These are phyloP conservation scores for Hypoxylon lienhwacheense DNA, from an alignment of 495 filamentous ascomycete genomes.

Conservation along the genomic window DNA sequence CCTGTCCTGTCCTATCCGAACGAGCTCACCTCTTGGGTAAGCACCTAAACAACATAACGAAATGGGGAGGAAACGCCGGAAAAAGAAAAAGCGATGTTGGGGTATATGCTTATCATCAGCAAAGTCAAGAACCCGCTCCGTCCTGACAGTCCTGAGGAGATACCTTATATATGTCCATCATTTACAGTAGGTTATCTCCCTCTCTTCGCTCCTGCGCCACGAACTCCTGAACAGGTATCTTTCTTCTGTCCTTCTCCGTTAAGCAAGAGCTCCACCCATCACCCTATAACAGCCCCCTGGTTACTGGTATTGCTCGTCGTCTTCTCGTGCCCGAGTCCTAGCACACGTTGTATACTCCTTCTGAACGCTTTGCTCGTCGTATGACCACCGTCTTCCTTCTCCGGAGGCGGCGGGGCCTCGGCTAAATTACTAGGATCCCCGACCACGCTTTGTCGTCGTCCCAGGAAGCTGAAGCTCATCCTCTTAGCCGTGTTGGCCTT, in stretches of 20 bases:
- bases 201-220: neutral
- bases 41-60: too few species aligned
- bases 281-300: neutral
- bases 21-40: too few species aligned
- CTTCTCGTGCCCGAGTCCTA: slow-evolving; percentile 42
- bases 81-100: too few species aligned
- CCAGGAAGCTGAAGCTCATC: slow-evolving; percentile 42
- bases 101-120: too few species aligned
- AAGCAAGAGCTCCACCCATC: neutral
- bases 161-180: too few species aligned
- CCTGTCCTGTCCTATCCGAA: too few species aligned
- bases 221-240: neutral
- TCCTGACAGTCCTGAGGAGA: too few species aligned
- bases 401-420: slow-evolving; percentile 20
- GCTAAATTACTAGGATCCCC: slow-evolving; percentile 21
- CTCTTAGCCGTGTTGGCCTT: slow-evolving; percentile 35
- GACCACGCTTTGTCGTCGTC: slow-evolving; percentile 22
- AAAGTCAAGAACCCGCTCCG: too few species aligned
- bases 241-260: neutral
- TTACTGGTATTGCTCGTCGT: slow-evolving; percentile 10
- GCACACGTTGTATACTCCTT: slow-evolving; percentile 46
- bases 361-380: slow-evolving; percentile 43
- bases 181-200: too few species aligned
- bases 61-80: too few species aligned
- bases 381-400: slow-evolving; percentile 58